Conservation (phyloP, 2,329 filamentous ascomycete species). For the Scytalidium sp. region DNA sequence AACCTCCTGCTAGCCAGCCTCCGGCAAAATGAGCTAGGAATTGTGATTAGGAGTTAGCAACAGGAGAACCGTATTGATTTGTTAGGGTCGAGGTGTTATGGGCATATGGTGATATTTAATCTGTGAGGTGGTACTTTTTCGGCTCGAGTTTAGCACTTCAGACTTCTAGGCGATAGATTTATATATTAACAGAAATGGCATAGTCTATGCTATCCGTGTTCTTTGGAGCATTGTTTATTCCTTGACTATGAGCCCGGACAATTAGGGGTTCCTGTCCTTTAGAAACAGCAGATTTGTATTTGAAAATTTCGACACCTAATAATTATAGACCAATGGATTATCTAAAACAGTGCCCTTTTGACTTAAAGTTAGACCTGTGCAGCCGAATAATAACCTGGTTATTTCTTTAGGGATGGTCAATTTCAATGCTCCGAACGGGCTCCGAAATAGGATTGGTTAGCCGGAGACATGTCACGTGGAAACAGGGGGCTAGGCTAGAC, state of each 20-base stretch:
- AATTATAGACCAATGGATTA: neutral
- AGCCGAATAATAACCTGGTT: no score
- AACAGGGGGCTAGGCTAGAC: neutral
- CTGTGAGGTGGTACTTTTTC: neutral
- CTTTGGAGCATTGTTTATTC: neutral
- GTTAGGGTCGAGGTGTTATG: neutral
- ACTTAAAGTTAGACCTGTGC: no score
- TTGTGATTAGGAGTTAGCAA: neutral
- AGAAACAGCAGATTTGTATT: neutral
- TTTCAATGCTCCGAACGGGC: neutral
- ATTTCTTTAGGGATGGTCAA: no score
- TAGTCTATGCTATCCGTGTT: neutral
- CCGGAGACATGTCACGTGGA: neutral
- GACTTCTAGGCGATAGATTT: neutral
- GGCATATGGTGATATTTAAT: neutral
- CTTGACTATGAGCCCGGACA: neutral
- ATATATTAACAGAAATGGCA: neutral
- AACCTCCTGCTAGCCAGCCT: conserved; percentile 57
- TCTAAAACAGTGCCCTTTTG: no score
- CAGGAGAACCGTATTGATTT: neutral
- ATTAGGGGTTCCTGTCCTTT: neutral
- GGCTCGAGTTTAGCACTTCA: neutral
- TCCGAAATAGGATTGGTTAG: neutral
- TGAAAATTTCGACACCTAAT: neutral
- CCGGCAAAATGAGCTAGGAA: conserved; percentile 16